phyloP scores from a whole-genome alignment of 148 eudicot species.

The Rhododendron mucronatum region DNA sequence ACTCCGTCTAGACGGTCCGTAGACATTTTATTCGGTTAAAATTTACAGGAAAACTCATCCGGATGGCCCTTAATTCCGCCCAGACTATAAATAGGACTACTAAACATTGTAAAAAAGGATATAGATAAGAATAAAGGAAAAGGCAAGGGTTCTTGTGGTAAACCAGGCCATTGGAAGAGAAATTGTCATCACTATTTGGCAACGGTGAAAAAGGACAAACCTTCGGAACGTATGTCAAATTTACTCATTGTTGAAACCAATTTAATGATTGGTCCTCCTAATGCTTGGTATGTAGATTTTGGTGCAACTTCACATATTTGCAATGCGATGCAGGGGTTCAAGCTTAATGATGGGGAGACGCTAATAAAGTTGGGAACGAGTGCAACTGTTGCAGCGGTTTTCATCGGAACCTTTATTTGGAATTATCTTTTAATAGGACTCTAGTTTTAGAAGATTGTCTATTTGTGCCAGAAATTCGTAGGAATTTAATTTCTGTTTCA shows the following conservation, averaged over 20 bases:
- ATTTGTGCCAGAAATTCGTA: too few species aligned
- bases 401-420: background rate
- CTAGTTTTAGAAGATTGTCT: too few species aligned
- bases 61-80: too few species aligned
- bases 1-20: too few species aligned
- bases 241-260: too few species aligned
- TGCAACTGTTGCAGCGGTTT: background rate
- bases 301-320: background rate
- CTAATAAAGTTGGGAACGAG: background rate
- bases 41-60: too few species aligned
- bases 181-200: background rate
- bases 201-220: background rate
- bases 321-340: background rate
- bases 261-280: background rate
- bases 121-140: too few species aligned
- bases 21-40: too few species aligned
- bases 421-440: background rate
- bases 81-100: too few species aligned
- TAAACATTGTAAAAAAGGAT: too few species aligned
- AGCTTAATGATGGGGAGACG: background rate
- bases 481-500: too few species aligned
- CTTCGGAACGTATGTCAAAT: background rate
- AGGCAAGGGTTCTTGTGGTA: background rate
- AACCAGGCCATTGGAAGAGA: background rate
- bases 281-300: background rate